phyloP scores from a whole-genome alignment of 2,329 filamentous ascomycete genomes.

The Apiospora rasikravindrae region DNA sequence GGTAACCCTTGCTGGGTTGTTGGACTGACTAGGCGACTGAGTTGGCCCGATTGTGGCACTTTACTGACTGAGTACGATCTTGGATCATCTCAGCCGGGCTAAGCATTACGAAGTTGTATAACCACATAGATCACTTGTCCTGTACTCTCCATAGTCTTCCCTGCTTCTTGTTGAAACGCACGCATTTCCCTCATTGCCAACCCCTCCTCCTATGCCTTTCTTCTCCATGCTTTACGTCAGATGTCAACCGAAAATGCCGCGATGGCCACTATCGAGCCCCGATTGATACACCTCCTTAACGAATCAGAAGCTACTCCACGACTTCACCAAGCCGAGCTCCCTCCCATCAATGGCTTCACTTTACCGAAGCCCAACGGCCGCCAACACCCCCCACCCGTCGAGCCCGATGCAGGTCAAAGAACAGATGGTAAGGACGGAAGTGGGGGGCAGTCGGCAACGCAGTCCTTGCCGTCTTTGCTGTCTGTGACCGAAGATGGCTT shows the following conservation, averaged over 20 bases:
- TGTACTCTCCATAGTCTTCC: constrained; percentile 22
- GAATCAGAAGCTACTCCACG: constrained; percentile 56
- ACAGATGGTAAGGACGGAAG: constrained; percentile 42
- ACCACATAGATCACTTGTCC: constrained; percentile 26
- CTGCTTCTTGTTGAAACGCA: constrained; percentile 24
- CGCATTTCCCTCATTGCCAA: constrained; percentile 17
- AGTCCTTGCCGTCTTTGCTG: constrained; percentile 36
- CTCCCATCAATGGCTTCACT: constrained; percentile 56
- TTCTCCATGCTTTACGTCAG: constrained; percentile 45
- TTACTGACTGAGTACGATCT: constrained; percentile 6
- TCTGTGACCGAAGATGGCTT: constrained; percentile 35
- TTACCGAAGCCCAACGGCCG: constrained; percentile 50
- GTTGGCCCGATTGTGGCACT: constrained; percentile 10
- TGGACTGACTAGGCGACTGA: constrained; percentile 8
- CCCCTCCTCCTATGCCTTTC: constrained; percentile 25
- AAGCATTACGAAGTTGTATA: constrained; percentile 3
- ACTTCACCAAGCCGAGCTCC: constrained; percentile 56
- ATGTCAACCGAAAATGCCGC: constrained; percentile 43
- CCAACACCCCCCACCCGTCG: constrained; percentile 51
- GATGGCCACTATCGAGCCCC: constrained; percentile 71
- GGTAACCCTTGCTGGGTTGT: constrained; percentile 9
- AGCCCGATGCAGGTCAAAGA: constrained; percentile 52
- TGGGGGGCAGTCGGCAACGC: constrained; percentile 32
- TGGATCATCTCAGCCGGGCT: constrained; percentile 8
- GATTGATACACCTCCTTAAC: constrained; percentile 69